Evolutionary conservation across 805 yeast genomes (phyloP), one percentile per base, ranked within the genome.

Genomic region (Cyberlindnera sargentensis): DNA sequence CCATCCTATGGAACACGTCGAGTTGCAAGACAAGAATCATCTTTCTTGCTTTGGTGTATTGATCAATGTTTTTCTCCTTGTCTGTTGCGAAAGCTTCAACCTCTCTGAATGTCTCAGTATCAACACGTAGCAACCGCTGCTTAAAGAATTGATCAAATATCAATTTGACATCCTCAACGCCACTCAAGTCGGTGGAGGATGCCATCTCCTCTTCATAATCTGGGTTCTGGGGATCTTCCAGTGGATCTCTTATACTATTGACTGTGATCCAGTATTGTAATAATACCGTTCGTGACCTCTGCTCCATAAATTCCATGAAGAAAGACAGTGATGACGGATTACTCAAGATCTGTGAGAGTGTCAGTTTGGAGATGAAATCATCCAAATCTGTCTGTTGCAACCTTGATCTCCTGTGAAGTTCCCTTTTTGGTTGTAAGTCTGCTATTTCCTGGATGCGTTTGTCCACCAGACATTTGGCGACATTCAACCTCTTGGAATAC

Each of bases 211-310:
- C 56, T 23, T 52, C 53, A 32, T 61, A 39, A 10, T 63, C 66
- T 3, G 61, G 61, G 29, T 53, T 50, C n/a, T 44, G 50, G 3
- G 67, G 60, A 48, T 66, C 66, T 45, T 75, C 84, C 15, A 89
- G 60, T 0, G 96, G 95, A 39, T 84, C 84, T 52, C 79, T 77
- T 33, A 86, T 71, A 0, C 74, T 68, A 47, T 86, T 84, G 3
- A 87, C 82, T 2, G 76, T 72, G 4, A 74, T 58, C 87, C 89
- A 84, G 47, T 78, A 79, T 36, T 80, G 80, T 4, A 87, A 55
- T 28, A 80, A 56, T 0, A 62, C 63, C 1, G 70, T 61, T 38
- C 76, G 60, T 4, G 66, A 60, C 20, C 78, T 55, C 40, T 69
- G 71, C 30, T 75, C 78, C 82, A 79, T 75, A 49, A 71, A 78